A percentile compares a stretch with the other conserved stretches of the same genome.
phyloP scores from a whole-genome alignment of 2,329 filamentous ascomycete species.

The Fusarium temperatum region DNA sequence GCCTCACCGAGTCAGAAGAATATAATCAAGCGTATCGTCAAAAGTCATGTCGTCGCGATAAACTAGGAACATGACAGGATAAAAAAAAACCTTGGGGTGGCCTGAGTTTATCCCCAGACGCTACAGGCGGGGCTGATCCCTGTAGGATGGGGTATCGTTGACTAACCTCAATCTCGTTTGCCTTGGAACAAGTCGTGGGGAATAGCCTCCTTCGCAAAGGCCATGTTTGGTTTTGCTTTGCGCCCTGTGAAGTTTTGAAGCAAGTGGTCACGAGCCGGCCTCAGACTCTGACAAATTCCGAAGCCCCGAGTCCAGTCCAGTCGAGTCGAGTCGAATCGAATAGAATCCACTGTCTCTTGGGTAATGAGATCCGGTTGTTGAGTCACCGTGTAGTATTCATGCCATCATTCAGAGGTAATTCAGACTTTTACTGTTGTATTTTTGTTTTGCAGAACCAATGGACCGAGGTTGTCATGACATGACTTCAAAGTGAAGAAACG shows the following conservation, averaged over 20 bases:
- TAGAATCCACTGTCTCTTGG: constrained; percentile 9
- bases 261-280: constrained; percentile 13
- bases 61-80: constrained; percentile 16
- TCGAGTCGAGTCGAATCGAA: not conserved
- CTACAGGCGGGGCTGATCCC: constrained; percentile 7
- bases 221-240: constrained; percentile 24
- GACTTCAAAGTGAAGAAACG: not conserved
- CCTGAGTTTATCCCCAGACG: constrained; percentile 34
- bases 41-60: constrained; percentile 12
- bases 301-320: not conserved
- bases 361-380: not conserved
- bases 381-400: constrained; percentile 13
- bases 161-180: constrained; percentile 39
- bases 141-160: constrained; percentile 27
- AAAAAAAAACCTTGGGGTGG: constrained; percentile 24
- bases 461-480: not conserved
- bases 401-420: not conserved
- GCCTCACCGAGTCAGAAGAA: not conserved
- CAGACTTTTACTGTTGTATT: not conserved
- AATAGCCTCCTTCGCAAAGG: constrained; percentile 11
- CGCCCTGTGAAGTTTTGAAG: constrained; percentile 28
- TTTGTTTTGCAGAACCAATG: not conserved
- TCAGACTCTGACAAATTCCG: constrained; percentile 4
- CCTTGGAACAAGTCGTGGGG: constrained; percentile 34
- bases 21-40: constrained; percentile 1